Base-by-base conservation (phyloP, 345 rosid genomes). In the Pugionium dolabratum region DNA sequence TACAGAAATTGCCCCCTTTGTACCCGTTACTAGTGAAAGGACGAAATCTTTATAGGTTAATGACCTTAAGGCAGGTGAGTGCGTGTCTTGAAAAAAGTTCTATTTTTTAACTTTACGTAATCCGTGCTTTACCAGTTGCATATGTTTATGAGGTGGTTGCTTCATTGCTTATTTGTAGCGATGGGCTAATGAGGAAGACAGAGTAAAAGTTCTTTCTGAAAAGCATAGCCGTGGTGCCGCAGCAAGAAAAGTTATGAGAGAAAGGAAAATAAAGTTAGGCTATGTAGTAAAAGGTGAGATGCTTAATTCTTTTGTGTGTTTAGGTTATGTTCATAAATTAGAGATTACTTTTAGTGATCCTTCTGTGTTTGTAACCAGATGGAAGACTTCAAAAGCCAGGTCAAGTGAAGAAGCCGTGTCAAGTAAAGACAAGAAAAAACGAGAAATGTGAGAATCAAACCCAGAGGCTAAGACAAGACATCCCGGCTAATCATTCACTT, bases 21-120 rank as follows among this genome's bases (percentile, higher is more conserved):
- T 78, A 69, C 74, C 90, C 90, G 35, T 71, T 87, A 74, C 82
- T 83, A 54, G 84, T 85, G 54, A 85, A 85, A 72, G 90, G 90
- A 59, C 82, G 85, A 25, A 82, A 85, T 72, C 88, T 87, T 43
- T 85, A 84, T 63, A 79, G 70, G 77, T 60, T 78, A 77, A 81
- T 64, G 76, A 83, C 84, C 25, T 76, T 72, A 43, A 81, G 90
- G 71, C 85, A 79, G 84, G 94, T 78, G 43, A 42, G 94, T 78
- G 43, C 37, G 69, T 62, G 26, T 27, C 66, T 26, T 43, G 30
- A 34, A 35, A 45, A 45, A 37, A 29, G 9, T 40, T 57, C 27
- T 26, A 27, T 35, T 35, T n/a, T 69, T 56, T 44, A 7, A 4
- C 60, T 25, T 36, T 66, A n/a, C 2, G 46, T 8, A 7, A 34